Evolutionary conservation across 1,284 basidiomycete genomes (phyloP).

Genomic region (Rhodotorula sp.): DNA sequence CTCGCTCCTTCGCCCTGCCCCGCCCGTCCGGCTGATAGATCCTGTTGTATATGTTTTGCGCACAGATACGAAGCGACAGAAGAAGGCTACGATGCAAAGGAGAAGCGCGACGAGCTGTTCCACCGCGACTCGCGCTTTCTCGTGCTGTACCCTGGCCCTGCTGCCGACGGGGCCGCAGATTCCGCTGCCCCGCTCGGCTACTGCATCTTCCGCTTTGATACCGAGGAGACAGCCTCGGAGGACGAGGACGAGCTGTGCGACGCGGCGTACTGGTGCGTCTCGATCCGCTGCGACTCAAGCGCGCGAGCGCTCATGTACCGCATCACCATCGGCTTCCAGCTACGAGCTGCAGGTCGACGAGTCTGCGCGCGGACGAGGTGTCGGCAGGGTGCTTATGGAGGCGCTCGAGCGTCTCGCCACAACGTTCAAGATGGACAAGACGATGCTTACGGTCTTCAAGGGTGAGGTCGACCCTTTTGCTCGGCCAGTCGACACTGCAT

Average conservation of each 20-base stretch:
- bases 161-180: too few relatives aligned
- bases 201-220: slow-evolving; percentile 44
- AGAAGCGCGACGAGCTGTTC: slow-evolving; percentile 44
- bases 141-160: slow-evolving; percentile 4
- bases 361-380: slow-evolving; percentile 6
- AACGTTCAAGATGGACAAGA: slow-evolving; percentile 40
- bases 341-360: slow-evolving; percentile 42
- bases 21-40: neutral
- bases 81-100: slow-evolving; percentile 29
- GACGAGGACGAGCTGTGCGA: slow-evolving; percentile 26
- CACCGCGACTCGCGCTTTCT: slow-evolving; percentile 41
- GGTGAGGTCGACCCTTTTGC: slow-evolving; percentile 13
- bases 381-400: slow-evolving; percentile 36
- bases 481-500: too few relatives aligned
- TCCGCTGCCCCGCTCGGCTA: slow-evolving; percentile 20
- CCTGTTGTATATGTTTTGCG: too few relatives aligned
- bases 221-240: slow-evolving; percentile 38
- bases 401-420: slow-evolving; percentile 25
- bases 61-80: slow-evolving; percentile 34
- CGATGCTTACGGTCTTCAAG: slow-evolving; percentile 45
- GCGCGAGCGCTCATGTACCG: neutral
- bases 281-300: too few relatives aligned
- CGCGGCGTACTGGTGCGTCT: slow-evolving; percentile 42
- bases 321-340: slow-evolving; percentile 7
- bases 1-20: neutral